Base-by-base conservation (phyloP, 805 yeast species). In the Candida gorgasii region DNA sequence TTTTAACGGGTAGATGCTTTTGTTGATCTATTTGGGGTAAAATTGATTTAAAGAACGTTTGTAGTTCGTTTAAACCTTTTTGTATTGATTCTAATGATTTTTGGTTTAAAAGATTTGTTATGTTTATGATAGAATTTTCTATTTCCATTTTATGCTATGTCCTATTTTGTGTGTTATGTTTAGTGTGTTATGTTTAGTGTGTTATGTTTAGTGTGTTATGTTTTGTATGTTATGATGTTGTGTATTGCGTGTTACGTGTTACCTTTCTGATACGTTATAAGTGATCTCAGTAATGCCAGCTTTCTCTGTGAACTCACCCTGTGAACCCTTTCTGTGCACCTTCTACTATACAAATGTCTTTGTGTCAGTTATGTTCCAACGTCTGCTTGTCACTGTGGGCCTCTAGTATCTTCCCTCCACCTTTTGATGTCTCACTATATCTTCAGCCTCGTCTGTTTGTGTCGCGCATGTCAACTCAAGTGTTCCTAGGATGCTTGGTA, bases 401-500 rank as follows among this genome's bases (percentile, higher is more conserved):
- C n/a, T n/a, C n/a, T n/a, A n/a, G n/a, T n/a, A n/a, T n/a, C n/a
- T n/a, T n/a, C n/a, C n/a, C n/a, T n/a, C n/a, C n/a, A n/a, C n/a
- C n/a, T n/a, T n/a, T n/a, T n/a, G n/a, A n/a, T n/a, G n/a, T n/a
- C n/a, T n/a, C n/a, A n/a, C n/a, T n/a, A n/a, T n/a, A n/a, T n/a
- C n/a, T n/a, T n/a, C n/a, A n/a, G n/a, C n/a, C n/a, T n/a, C n/a
- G n/a, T n/a, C 24, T 22, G 8, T 22, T 22, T 22, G 24, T 22
- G 24, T 22, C 24, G 24, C 9, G 9, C 24, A 9, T 7, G 6
- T 24, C 14, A 9, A 24, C 31, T 3, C 16, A 36, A 7, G 39
- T 36, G 7, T 4, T 36, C 16, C 16, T 41, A n/a, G 92, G 92
- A 8, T 81, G 88, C 46, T 51, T 72, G 3, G 88, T 83, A 8